A percentile compares a stretch with the other conserved stretches of the same genome.
Conservation (phyloP, 2,329 filamentous ascomycete genomes). For the Thielaviopsis euricoi region DNA sequence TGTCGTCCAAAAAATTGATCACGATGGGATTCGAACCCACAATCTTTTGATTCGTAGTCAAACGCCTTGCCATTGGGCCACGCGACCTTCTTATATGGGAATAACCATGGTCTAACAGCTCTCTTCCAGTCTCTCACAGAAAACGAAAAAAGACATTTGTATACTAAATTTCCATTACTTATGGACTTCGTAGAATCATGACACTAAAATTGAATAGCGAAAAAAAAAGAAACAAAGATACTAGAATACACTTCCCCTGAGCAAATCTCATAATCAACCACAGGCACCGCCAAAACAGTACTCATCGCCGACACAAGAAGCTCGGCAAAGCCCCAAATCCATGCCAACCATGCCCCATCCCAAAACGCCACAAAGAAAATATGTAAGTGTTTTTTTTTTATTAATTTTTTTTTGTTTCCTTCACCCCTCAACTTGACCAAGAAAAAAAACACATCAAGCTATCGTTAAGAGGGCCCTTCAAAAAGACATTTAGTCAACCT, state of each 20-base stretch:
- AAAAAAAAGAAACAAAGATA: slow-evolving; percentile 2
- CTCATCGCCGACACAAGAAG: neutral
- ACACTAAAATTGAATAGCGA: neutral
- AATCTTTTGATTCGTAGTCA: too few relatives aligned
- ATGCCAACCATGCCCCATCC: slow-evolving; percentile 6
- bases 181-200: slow-evolving; percentile 7
- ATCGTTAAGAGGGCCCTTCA: neutral
- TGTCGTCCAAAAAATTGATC: too few relatives aligned
- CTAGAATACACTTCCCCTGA: slow-evolving; percentile 4
- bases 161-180: slow-evolving; percentile 4
- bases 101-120: neutral
- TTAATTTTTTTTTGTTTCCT: slow-evolving; percentile 7
- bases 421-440: neutral
- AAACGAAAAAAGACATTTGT: neutral
- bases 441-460: neutral
- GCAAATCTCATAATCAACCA: neutral
- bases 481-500: slow-evolving; percentile 66
- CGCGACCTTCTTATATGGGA: neutral
- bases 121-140: neutral
- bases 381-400: slow-evolving; percentile 1
- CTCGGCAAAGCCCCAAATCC: neutral
- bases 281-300: neutral
- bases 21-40: too few relatives aligned
- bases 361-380: slow-evolving; percentile 5
- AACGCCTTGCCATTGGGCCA: too few relatives aligned